A percentile compares a stretch with the other conserved stretches of the same genome.
These are phyloP conservation scores for Eutypella sp. DNA, from an alignment of 2,329 filamentous ascomycete species.

Conservation along the genomic window DNA sequence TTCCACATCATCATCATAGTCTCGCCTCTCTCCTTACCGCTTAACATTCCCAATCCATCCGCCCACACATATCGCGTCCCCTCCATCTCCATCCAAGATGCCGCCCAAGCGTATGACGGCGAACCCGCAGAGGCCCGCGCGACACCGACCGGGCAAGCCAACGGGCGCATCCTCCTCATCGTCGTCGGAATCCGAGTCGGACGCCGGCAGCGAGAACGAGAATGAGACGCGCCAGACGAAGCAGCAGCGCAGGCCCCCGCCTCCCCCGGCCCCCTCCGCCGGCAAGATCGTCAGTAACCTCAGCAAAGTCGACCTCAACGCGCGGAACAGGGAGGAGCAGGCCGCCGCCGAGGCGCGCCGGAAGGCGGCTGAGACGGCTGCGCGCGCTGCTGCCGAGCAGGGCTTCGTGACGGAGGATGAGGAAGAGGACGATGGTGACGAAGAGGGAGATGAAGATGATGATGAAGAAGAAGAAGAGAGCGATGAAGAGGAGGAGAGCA, in stretches of 20 bases:
- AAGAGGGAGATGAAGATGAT: constrained; percentile 28
- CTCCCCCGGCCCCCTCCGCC: constrained; percentile 52
- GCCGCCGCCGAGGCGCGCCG: constrained; percentile 37
- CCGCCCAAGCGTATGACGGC: constrained; percentile 88
- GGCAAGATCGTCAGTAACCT: constrained; percentile 51
- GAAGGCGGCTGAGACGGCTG: constrained; percentile 44
- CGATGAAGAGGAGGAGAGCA: constrained; percentile 39
- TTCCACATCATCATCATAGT: too few relatives aligned
- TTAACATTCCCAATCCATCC: not conserved
- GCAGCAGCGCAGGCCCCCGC: constrained; percentile 34
- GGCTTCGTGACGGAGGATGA: constrained; percentile 57
- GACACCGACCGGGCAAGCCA: constrained; percentile 82
- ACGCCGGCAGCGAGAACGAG: constrained; percentile 35
- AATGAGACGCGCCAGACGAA: constrained; percentile 24
- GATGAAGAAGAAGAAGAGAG: constrained; percentile 30
- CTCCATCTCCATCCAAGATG: constrained; percentile 32
- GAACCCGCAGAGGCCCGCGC: constrained; percentile 73
- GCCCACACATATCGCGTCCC: not conserved
- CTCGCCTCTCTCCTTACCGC: too few relatives aligned
- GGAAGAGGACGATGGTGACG: constrained; percentile 30
- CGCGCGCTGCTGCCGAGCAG: constrained; percentile 50
- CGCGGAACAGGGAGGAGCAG: constrained; percentile 41
- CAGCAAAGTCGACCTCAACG: constrained; percentile 47
- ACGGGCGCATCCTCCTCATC: constrained; percentile 48
- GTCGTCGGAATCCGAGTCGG: constrained; percentile 45